Conservation (phyloP, 176 grass and related monocot species). For the Alloteropsis semialata region DNA sequence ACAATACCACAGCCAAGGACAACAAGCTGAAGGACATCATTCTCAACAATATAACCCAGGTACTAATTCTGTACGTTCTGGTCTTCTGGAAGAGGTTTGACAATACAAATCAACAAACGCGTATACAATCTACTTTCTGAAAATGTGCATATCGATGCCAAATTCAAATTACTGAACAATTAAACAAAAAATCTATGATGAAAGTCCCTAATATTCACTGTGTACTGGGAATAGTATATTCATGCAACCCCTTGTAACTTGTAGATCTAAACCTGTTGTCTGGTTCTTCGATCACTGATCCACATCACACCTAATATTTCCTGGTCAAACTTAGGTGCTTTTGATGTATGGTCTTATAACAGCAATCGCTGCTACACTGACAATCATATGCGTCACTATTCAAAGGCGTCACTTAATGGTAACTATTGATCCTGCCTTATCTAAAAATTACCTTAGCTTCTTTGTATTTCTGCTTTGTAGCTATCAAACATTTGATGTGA, state of each 20-base stretch:
- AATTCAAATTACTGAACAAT: conserved; percentile 29
- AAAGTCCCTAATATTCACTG: background rate
- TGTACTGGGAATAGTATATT: background rate
- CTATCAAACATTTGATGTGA: background rate
- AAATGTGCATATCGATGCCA: background rate
- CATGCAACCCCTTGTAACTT: conserved; percentile 6
- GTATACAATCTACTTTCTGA: background rate
- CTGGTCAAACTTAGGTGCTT: conserved; percentile 54
- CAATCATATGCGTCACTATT: conserved; percentile 79
- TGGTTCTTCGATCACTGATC: conserved; percentile 25
- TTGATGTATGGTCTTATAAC: conserved; percentile 91
- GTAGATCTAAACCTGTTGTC: background rate
- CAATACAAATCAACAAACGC: background rate
- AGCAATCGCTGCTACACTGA: conserved; percentile 62
- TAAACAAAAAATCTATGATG: background rate
- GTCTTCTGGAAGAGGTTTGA: background rate
- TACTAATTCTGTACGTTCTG: conserved; percentile 20
- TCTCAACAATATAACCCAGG: conserved; percentile 55
- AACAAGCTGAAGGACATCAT: conserved; percentile 30
- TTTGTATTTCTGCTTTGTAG: background rate
- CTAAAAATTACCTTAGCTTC: background rate
- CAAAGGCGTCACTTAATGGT: conserved; percentile 99
- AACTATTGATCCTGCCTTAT: background rate
- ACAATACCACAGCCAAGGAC: conserved; percentile 36
- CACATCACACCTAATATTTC: conserved; percentile 2